These are phyloP conservation scores for Pythium plurisporium DNA, from an alignment of 352 stramenopile genomes.

Conservation along the genomic window DNA sequence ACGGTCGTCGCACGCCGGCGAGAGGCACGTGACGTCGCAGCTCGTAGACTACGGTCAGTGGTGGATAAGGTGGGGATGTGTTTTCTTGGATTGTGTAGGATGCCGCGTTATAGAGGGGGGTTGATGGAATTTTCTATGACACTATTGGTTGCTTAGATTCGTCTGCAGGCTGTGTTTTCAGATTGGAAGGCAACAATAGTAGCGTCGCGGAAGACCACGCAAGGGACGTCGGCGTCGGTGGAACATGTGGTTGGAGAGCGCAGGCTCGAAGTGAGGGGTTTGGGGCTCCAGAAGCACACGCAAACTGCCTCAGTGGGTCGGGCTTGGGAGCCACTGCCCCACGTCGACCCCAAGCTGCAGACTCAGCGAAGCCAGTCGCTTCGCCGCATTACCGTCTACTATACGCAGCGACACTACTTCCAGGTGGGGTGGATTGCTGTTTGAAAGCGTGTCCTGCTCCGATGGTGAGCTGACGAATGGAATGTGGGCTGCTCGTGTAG, in stretches of 20 bases:
- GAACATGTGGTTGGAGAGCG: neutral
- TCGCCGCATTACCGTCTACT: conserved; percentile 11
- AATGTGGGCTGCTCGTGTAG: no score
- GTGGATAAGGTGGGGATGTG: neutral
- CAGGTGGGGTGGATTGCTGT: conserved; percentile 11
- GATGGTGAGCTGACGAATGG: no score
- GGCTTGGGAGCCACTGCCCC: no score
- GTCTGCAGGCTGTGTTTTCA: neutral
- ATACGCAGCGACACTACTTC: conserved; percentile 21
- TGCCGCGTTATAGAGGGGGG: no score
- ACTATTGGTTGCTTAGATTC: conserved; percentile 3
- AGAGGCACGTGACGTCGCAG: neutral
- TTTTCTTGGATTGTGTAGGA: no score
- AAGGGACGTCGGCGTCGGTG: neutral
- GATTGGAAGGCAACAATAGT: neutral
- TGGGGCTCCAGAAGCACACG: neutral
- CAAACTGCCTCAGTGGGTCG: neutral
- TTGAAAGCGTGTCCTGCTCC: no score
- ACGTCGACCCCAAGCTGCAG: no score
- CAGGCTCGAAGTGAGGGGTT: conserved; percentile 11
- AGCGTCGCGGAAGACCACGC: neutral
- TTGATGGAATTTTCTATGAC: no score
- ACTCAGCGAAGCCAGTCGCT: neutral
- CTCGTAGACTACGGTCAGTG: neutral
- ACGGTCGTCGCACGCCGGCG: conserved; percentile 12